These are phyloP conservation scores for Hanseniaspora vineae DNA, from an alignment of 805 yeast genomes.

Conservation along the genomic window DNA sequence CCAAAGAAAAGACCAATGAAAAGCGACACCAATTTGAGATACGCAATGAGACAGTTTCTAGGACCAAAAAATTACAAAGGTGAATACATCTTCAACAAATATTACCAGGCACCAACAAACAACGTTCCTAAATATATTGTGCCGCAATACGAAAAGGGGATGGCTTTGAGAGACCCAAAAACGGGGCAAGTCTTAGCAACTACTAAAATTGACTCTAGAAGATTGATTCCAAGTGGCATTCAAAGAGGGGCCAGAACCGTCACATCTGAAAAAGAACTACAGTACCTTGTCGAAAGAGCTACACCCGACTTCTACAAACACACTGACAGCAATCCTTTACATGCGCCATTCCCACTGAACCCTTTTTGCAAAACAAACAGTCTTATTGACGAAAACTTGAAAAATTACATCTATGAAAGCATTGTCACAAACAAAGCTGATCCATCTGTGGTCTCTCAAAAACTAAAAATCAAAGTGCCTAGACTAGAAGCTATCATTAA, in stretches of 20 bases:
- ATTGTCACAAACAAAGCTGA: constrained; percentile 38
- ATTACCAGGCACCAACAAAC: constrained; percentile 51
- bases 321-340: constrained; percentile 13
- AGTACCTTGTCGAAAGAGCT: constrained; percentile 4
- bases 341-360: constrained; percentile 79
- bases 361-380: constrained; percentile 54
- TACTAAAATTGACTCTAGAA: constrained; percentile 8
- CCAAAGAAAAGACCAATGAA: neutral
- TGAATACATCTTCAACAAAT: constrained; percentile 64
- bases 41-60: constrained; percentile 57
- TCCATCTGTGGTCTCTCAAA: constrained; percentile 63
- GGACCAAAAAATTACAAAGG: constrained; percentile 82
- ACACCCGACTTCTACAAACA: constrained; percentile 7
- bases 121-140: constrained; percentile 64
- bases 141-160: constrained; percentile 36
- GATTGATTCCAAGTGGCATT: constrained; percentile 1
- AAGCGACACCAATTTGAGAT: constrained; percentile 40
- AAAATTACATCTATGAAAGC: constrained; percentile 45
- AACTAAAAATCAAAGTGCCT: constrained; percentile 68
- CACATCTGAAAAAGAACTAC: constrained; percentile 4
- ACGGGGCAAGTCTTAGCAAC: constrained; percentile 21
- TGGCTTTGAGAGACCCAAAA: constrained; percentile 22
- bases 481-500: constrained; percentile 81
- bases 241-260: constrained; percentile 1
- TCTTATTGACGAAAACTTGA: constrained; percentile 45